Percentiles rank a stretch among this genome's conserved stretches.
Conservation (phyloP, 495 filamentous ascomycete species). For the Tuber melanosporum region DNA sequence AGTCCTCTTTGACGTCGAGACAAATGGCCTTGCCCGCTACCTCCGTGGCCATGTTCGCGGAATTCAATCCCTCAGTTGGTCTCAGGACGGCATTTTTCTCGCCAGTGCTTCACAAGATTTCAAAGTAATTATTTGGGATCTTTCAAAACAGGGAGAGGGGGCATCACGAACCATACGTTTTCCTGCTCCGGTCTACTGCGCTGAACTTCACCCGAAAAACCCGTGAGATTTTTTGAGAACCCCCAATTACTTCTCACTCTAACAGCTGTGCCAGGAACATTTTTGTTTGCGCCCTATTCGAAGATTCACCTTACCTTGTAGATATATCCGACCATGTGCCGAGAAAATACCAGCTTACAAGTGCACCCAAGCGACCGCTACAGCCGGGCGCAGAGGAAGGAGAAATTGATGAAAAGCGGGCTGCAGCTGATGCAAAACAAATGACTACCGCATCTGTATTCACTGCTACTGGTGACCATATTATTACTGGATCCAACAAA, state of each 20-base stretch:
- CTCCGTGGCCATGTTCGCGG: conserved; percentile 83
- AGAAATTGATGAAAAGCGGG: conserved; percentile 69
- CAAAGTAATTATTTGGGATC: conserved; percentile 92
- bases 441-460: conserved; percentile 88
- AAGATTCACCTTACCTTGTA: conserved; percentile 82
- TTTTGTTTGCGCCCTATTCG: conserved; percentile 80
- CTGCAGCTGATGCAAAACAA: conserved; percentile 84
- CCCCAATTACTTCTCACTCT: conserved; percentile 2
- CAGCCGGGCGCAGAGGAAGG: conserved; percentile 58
- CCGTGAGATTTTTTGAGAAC: conserved; percentile 53
- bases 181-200: conserved; percentile 87
- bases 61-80: conserved; percentile 92
- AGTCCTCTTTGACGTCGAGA: conserved; percentile 94
- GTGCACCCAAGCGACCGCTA: conserved; percentile 63
- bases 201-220: conserved; percentile 85
- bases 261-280: conserved; percentile 34
- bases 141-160: conserved; percentile 52
- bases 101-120: conserved; percentile 91
- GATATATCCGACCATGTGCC: conserved; percentile 62
- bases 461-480: conserved; percentile 72
- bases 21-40: conserved; percentile 89
- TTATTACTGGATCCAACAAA: conserved; percentile 85
- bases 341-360: conserved; percentile 69
- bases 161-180: conserved; percentile 66
- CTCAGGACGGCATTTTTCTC: conserved; percentile 81